Conservation (phyloP, 2,329 filamentous ascomycete species). For the Cladobotryum protrusum region DNA sequence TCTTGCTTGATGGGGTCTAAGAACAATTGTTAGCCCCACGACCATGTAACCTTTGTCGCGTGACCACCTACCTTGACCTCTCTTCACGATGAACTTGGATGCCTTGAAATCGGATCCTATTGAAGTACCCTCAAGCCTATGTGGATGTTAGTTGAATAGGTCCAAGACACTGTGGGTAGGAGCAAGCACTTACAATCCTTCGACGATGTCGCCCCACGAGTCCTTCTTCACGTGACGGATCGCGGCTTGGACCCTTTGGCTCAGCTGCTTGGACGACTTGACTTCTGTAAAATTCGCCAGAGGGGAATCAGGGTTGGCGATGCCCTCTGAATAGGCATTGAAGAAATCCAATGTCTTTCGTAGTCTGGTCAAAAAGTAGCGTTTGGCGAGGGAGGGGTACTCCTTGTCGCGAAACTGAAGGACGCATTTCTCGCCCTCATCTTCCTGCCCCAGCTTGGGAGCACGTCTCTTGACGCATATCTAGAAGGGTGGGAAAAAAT, state of each 20-base stretch:
- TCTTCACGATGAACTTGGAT: conserved; percentile 8
- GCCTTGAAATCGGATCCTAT: conserved; percentile 9
- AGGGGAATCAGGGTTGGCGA: background rate
- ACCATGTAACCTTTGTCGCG: conserved; percentile 2
- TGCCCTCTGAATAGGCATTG: conserved; percentile 10
- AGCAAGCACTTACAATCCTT: conserved; percentile 8
- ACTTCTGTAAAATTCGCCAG: conserved; percentile 7
- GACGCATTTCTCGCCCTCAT: conserved; percentile 4
- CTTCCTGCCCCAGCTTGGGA: conserved; percentile 8
- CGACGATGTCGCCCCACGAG: conserved; percentile 7
- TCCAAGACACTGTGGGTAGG: background rate
- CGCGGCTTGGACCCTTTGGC: conserved; percentile 2
- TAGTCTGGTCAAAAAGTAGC: conserved; percentile 7
- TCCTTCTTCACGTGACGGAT: conserved; percentile 7
- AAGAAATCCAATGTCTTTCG: conserved; percentile 9
- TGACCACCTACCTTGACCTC: conserved; percentile 8
- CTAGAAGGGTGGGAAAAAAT: background rate
- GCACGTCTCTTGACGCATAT: conserved; percentile 10
- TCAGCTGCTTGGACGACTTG: conserved; percentile 11
- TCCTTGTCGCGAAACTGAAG: conserved; percentile 11
- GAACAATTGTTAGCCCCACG: background rate
- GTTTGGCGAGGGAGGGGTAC: conserved; percentile 7
- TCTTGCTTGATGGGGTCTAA: conserved; percentile 6
- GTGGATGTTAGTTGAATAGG: background rate
- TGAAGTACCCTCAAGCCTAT: background rate